Percentiles rank a stretch among this genome's conserved stretches.
These are phyloP conservation scores for Russula sp. DNA, from an alignment of 768 basidiomycete species.

Conservation along the genomic window DNA sequence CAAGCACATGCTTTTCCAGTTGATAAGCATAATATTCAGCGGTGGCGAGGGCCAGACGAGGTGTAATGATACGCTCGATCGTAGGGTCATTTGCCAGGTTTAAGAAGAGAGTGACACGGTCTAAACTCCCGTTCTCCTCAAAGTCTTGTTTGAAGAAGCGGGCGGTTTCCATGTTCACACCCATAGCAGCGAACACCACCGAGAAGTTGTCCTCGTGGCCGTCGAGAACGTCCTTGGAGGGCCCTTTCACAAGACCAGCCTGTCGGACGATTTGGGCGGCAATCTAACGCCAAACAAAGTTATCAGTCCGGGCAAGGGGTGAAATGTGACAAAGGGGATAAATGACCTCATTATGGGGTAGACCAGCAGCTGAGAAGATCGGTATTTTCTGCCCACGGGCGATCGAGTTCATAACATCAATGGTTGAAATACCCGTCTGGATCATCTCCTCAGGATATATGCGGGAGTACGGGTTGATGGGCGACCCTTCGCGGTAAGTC, in stretches of 20 bases:
- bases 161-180: slow-evolving; percentile 99
- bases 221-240: slow-evolving; percentile 96
- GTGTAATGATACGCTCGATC: slow-evolving; percentile 99
- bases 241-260: slow-evolving; percentile 93
- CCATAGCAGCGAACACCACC: slow-evolving; percentile 99
- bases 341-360: slow-evolving; percentile 95
- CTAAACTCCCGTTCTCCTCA: slow-evolving; percentile 96
- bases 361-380: slow-evolving; percentile 97
- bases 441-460: slow-evolving; percentile 99
- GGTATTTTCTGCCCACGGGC: slow-evolving; percentile 99
- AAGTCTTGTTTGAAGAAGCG: slow-evolving; percentile 99
- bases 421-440: slow-evolving; percentile 98
- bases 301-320: slow-evolving; percentile 18
- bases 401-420: slow-evolving; percentile 97
- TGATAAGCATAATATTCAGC: slow-evolving; percentile 99
- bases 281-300: slow-evolving; percentile 53
- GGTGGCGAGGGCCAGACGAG: slow-evolving; percentile 94
- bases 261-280: slow-evolving; percentile 99
- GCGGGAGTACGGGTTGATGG: slow-evolving; percentile 96
- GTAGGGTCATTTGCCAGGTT: slow-evolving; percentile 99
- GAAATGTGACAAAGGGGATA: slow-evolving; percentile 18
- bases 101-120: slow-evolving; percentile 96
- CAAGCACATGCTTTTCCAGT: slow-evolving; percentile 98
- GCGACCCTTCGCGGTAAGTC: slow-evolving; percentile 61
- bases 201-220: slow-evolving; percentile 99